Base-by-base conservation (phyloP, 495 filamentous ascomycete genomes). In the Rhypophila decipiens region DNA sequence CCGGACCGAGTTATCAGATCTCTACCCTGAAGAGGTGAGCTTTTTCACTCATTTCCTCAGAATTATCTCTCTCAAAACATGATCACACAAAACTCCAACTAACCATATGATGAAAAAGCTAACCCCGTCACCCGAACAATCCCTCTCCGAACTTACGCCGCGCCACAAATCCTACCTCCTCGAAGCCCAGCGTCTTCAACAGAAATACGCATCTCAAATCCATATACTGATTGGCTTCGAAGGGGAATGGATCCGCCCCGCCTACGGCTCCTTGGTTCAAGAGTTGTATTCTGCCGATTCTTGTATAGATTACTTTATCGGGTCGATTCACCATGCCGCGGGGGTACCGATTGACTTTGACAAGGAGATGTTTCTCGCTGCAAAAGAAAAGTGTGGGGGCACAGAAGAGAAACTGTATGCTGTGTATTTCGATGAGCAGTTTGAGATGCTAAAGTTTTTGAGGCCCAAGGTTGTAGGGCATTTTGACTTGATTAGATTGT, bases 311-410 rank as follows among this genome's bases (percentile, higher is more conserved):
- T 85, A 93, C 66, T 91, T 94, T 69, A 66, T 98, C 58, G 93
- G 94, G 17, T 90, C 86, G 2, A 74, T 97, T 22, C 93, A 98
- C 67, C 93, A 98, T 66, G 84, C 88, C 5, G 72, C 82, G 47
- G 82, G 81, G 1, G 73, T 93, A 19, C 91, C 94, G 2, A 96
- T 98, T 56, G 93, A 98, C 69, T 94, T 85, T 51, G 85, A 93
- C 67, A 64, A 55, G 2, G 62, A 71, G 2, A 72, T 79, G 62
- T 97, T 95, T 58, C 13, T 13, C 8, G 24, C 15, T 0, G 64
- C 61, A 0, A 20, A 39, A 2, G 23, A 18, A 1, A 39, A 44
- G 0, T 49, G 53, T 21, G 54, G 52, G 2, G 56, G 57, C 0
- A 77, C 79, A 1, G 89, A 97, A 55, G 82, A 87, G 65, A 66